Evolutionary conservation across 2,329 filamentous ascomycete species (phyloP).

Genomic region (Exophiala phaeomuriformis): DNA sequence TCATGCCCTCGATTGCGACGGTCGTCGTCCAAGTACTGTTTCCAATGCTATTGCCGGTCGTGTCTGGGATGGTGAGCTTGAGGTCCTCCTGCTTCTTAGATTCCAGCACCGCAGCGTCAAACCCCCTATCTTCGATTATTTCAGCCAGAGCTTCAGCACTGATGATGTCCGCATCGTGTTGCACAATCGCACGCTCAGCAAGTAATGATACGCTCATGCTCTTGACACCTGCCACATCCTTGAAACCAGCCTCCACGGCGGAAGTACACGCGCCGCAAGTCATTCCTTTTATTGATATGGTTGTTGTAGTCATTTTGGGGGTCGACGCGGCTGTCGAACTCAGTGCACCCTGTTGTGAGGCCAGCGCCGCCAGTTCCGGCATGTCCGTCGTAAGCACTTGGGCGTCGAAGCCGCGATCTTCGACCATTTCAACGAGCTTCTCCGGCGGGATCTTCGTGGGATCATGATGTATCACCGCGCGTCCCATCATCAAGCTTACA

Average conservation of each 20-base stretch:
- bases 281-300: slow-evolving; percentile 76
- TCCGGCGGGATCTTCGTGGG: slow-evolving; percentile 65
- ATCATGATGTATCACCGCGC: slow-evolving; percentile 90
- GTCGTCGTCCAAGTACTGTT: slow-evolving; percentile 61
- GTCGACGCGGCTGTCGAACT: not conserved
- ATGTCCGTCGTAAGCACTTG: slow-evolving; percentile 77
- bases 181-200: slow-evolving; percentile 76
- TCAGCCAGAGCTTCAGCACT: slow-evolving; percentile 49
- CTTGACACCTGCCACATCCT: slow-evolving; percentile 63
- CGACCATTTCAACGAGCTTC: slow-evolving; percentile 73
- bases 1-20: slow-evolving; percentile 91
- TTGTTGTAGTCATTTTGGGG: slow-evolving; percentile 55
- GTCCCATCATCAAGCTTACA: slow-evolving; percentile 88
- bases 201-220: slow-evolving; percentile 75
- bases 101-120: slow-evolving; percentile 71
- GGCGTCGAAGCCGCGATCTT: slow-evolving; percentile 87
- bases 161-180: slow-evolving; percentile 60
- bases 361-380: slow-evolving; percentile 33
- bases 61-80: slow-evolving; percentile 30
- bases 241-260: slow-evolving; percentile 73
- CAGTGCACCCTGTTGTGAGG: not conserved
- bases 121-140: slow-evolving; percentile 62
- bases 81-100: slow-evolving; percentile 43
- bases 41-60: slow-evolving; percentile 30
- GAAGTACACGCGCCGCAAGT: slow-evolving; percentile 86